A percentile compares a stretch with the other conserved stretches of the same genome.
Conservation (phyloP, 1,284 basidiomycete species). For the Malassezia psittaci region DNA sequence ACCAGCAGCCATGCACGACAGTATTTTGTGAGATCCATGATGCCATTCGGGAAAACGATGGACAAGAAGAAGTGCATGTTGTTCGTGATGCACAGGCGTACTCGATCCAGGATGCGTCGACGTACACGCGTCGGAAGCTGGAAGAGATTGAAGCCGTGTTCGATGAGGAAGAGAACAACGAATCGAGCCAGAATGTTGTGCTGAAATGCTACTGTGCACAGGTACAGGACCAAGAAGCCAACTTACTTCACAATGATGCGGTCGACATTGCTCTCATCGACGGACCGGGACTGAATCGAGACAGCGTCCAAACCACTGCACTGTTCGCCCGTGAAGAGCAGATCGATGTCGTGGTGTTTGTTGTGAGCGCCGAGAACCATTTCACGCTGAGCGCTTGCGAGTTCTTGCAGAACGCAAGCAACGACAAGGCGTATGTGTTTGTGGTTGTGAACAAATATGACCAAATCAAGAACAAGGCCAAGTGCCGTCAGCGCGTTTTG, state of each 20-base stretch:
- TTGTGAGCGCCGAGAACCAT: constrained; percentile 96
- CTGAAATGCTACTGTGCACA: constrained; percentile 50
- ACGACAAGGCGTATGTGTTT: constrained; percentile 96
- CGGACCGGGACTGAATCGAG: constrained; percentile 91
- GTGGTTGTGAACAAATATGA: constrained; percentile 98
- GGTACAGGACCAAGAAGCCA: constrained; percentile 28
- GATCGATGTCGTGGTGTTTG: constrained; percentile 97
- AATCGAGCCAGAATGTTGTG: constrained; percentile 31
- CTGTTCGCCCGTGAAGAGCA: constrained; percentile 93
- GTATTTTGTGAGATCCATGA: constrained; percentile 96
- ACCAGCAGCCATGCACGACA: constrained; percentile 95
- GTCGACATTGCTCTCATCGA: constrained; percentile 98
- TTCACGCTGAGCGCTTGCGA: constrained; percentile 93
- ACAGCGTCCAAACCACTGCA: constrained; percentile 88
- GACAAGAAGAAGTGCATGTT: constrained; percentile 68
- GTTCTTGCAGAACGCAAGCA: constrained; percentile 83
- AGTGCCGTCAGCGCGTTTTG: constrained; percentile 76
- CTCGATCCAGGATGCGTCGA: constrained; percentile 61
- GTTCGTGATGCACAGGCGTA: constrained; percentile 58
- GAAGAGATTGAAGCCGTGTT: constrained; percentile 70
- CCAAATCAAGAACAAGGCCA: constrained; percentile 87
- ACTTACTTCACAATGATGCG: constrained; percentile 68
- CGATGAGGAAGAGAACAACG: constrained; percentile 58
- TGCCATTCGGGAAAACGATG: constrained; percentile 65
- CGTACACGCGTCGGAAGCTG: constrained; percentile 63